Conservation (phyloP, 495 filamentous ascomycete genomes). For the Xylaria curta region DNA sequence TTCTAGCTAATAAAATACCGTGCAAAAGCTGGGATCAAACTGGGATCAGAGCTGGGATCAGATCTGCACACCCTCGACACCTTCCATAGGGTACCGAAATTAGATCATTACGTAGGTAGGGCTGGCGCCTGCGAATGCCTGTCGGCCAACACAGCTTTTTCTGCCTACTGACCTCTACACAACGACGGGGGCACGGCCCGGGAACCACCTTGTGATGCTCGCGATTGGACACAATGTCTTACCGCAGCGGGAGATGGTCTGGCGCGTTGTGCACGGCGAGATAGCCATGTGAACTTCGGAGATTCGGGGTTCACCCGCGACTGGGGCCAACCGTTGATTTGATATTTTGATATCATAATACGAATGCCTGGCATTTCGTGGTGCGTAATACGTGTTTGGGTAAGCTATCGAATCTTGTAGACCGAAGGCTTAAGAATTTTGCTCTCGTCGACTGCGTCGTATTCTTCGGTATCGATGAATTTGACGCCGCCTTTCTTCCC, state of each 20-base stretch:
- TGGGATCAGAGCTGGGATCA: conserved; percentile 8
- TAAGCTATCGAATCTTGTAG: conserved; percentile 80
- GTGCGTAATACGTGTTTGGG: neutral
- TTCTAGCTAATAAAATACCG: conserved; percentile 4
- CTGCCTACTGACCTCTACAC: conserved; percentile 2
- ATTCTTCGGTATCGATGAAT: conserved; percentile 56
- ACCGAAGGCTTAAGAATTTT: conserved; percentile 92
- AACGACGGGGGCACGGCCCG: neutral
- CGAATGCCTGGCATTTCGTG: neutral
- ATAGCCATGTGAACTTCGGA: neutral
- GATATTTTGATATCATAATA: neutral
- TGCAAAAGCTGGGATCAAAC: neutral
- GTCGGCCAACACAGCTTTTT: neutral
- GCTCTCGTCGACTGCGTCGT: conserved; percentile 62
- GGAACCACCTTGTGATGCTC: conserved; percentile 9
- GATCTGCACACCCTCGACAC: conserved; percentile 15
- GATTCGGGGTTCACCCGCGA: neutral
- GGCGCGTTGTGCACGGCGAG: neutral
- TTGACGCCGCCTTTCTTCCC: conserved; percentile 68
- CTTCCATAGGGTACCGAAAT: neutral
- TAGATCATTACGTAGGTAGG: conserved; percentile 23
- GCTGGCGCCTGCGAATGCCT: conserved; percentile 21
- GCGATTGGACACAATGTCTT: conserved; percentile 1
- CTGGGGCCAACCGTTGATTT: neutral
- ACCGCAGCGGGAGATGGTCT: neutral